Conservation (phyloP, 768 basidiomycete species). For the Mrakia frigida region DNA sequence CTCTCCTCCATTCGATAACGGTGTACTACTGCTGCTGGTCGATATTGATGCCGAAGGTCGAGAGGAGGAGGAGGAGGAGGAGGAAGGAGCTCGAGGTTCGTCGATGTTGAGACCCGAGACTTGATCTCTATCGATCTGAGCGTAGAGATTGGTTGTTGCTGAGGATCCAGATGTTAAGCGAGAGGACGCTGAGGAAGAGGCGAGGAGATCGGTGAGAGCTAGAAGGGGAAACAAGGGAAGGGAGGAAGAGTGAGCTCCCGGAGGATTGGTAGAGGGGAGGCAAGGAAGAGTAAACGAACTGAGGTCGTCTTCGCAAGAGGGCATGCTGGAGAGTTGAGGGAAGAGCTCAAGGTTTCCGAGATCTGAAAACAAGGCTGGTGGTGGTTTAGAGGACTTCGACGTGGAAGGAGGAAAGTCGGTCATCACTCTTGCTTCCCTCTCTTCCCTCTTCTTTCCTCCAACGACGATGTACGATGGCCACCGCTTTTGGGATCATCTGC, state of each 20-base stretch:
- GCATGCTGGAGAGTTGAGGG: not conserved
- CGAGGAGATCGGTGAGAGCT: conserved; percentile 30
- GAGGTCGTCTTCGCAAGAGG: conserved; percentile 29
- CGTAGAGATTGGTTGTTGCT: conserved; percentile 22
- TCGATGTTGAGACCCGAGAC: conserved; percentile 30
- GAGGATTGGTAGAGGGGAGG: no score
- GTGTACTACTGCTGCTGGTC: not conserved
- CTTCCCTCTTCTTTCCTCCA: not conserved
- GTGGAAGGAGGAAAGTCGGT: not conserved
- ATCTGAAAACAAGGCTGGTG: not conserved
- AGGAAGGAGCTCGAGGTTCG: not conserved
- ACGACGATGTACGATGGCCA: not conserved
- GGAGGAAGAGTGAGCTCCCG: not conserved
- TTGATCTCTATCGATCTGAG: conserved; percentile 31
- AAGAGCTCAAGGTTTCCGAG: no score
- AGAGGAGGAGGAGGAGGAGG: not conserved
- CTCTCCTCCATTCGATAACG: not conserved
- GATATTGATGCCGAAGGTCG: not conserved
- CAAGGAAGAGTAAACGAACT: not conserved
- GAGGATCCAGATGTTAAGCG: conserved; percentile 28
- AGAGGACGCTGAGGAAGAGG: conserved; percentile 3
- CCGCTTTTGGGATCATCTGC: not conserved
- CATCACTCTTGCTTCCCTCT: not conserved
- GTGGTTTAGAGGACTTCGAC: not conserved
- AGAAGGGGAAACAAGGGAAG: conserved; percentile 1